These are phyloP conservation scores for Wickerhamomyces queroliae DNA, from an alignment of 805 yeast species.

Conservation along the genomic window DNA sequence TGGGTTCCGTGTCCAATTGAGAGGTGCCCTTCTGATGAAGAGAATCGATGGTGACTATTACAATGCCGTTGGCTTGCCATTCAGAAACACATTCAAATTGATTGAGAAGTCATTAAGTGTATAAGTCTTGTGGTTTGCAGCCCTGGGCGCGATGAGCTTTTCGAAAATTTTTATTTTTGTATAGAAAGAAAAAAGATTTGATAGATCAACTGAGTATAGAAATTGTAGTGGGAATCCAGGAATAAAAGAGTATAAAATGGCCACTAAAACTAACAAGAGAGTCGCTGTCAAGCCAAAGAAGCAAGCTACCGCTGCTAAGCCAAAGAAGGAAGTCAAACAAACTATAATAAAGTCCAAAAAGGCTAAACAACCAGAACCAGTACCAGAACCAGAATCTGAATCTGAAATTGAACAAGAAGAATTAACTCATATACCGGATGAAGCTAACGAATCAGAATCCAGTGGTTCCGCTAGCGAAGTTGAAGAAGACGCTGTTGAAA, in stretches of 20 bases:
- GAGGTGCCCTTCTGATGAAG: conserved; percentile 59
- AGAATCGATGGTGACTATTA: conserved; percentile 72
- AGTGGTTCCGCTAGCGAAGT: conserved; percentile 20
- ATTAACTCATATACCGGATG: neutral
- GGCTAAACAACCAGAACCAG: conserved; percentile 18
- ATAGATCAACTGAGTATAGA: neutral
- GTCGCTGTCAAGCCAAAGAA: conserved; percentile 16
- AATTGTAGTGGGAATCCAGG: neutral
- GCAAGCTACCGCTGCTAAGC: conserved; percentile 6
- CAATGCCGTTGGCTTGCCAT: conserved; percentile 88
- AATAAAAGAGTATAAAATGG: conserved; percentile 5
- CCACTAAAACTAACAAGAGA: conserved; percentile 13
- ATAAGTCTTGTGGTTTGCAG: conserved; percentile 2
- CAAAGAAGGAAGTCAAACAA: conserved; percentile 1
- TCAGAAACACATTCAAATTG: conserved; percentile 44
- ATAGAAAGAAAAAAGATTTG: neutral
- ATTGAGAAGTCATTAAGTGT: conserved; percentile 22
- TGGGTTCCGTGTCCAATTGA: conserved; percentile 81
- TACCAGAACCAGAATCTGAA: conserved; percentile 21
- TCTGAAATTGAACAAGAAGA: conserved; percentile 15
- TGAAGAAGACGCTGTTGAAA: conserved; percentile 19
- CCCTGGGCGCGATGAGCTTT: conserved; percentile 12
- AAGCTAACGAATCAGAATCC: conserved; percentile 19
- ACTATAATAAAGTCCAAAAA: conserved; percentile 5
- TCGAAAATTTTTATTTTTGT: conserved; percentile 5